A percentile compares a stretch with the other conserved stretches of the same genome.
Conservation (phyloP, 2,329 filamentous ascomycete genomes). For the Xylaria sp. region DNA sequence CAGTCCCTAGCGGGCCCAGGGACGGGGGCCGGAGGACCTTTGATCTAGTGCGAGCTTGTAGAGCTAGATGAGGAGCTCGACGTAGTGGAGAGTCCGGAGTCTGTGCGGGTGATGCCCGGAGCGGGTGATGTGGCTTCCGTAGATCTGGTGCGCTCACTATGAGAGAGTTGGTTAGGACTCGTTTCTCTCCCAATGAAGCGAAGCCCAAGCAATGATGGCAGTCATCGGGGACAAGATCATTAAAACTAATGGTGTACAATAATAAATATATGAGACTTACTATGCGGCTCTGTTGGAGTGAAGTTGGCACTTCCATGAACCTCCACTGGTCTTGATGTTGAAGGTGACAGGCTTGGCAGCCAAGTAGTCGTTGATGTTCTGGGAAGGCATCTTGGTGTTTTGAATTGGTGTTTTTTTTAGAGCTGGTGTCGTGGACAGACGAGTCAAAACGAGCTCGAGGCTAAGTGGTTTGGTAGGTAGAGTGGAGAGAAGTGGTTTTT, state of each 20-base stretch:
- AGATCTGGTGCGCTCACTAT: constrained; percentile 39
- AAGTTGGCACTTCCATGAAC: constrained; percentile 47
- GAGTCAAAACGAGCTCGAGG: background rate
- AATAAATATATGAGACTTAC: constrained; percentile 38
- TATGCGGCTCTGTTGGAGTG: constrained; percentile 48
- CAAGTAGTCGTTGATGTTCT: constrained; percentile 44
- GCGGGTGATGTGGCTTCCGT: constrained; percentile 16
- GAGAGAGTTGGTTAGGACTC: constrained; percentile 28
- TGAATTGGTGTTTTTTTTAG: background rate
- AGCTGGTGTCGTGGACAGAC: background rate
- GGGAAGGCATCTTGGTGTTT: constrained; percentile 44
- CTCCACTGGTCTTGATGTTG: constrained; percentile 47
- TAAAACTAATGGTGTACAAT: background rate
- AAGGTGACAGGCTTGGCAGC: constrained; percentile 46
- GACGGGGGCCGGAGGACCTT: constrained; percentile 18
- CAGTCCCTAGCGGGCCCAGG: background rate
- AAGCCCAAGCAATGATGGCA: background rate
- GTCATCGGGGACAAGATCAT: background rate
- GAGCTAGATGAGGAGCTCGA: constrained; percentile 36
- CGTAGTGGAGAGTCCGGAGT: constrained; percentile 44
- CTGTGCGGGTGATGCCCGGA: constrained; percentile 42
- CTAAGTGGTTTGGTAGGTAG: background rate
- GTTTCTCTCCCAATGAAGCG: background rate
- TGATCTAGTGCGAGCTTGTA: constrained; percentile 37
- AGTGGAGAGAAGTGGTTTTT: background rate